Evolutionary conservation across 768 basidiomycete species (phyloP).

Genomic region (Pleurotus tuoliensis): DNA sequence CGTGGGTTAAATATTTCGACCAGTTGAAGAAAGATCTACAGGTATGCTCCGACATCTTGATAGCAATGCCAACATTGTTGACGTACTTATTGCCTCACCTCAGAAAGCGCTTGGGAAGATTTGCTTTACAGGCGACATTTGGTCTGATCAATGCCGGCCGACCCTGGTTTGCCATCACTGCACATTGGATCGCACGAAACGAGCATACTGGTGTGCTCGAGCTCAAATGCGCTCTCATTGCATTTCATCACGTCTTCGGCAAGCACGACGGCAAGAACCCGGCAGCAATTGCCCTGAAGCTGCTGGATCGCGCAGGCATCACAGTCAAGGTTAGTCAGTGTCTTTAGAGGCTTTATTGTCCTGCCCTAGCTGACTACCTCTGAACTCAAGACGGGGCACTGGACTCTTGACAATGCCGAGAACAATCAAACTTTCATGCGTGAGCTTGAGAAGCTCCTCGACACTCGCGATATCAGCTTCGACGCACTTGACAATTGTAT

Average conservation of each 20-base stretch:
- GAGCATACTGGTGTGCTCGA: neutral
- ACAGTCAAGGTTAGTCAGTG: neutral
- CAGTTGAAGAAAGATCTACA: slow-evolving; percentile 17
- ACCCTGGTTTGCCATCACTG: slow-evolving; percentile 13
- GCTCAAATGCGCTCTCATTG: slow-evolving; percentile 9
- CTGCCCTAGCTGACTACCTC: neutral
- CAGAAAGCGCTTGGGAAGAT: slow-evolving; percentile 8
- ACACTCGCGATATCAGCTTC: slow-evolving; percentile 6
- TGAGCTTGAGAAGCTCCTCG: neutral
- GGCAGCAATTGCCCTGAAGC: neutral
- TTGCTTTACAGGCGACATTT: slow-evolving; percentile 14
- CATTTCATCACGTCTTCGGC: slow-evolving; percentile 14
- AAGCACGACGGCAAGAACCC: slow-evolving; percentile 12
- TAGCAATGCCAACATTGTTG: neutral
- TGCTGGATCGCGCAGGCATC: slow-evolving; percentile 4
- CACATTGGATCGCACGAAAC: slow-evolving; percentile 14
- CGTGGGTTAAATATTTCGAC: slow-evolving; percentile 19
- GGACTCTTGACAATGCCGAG: slow-evolving; percentile 14
- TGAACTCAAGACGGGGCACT: slow-evolving; percentile 3
- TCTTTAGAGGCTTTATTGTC: neutral
- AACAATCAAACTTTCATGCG: slow-evolving; percentile 14
- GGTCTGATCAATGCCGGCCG: slow-evolving; percentile 11
- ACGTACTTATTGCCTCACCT: slow-evolving; percentile 4
- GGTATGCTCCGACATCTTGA: slow-evolving; percentile 11
- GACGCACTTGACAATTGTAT: slow-evolving; percentile 9